Conservation (phyloP, 495 filamentous ascomycete genomes). For the Rusavskia elegans region DNA sequence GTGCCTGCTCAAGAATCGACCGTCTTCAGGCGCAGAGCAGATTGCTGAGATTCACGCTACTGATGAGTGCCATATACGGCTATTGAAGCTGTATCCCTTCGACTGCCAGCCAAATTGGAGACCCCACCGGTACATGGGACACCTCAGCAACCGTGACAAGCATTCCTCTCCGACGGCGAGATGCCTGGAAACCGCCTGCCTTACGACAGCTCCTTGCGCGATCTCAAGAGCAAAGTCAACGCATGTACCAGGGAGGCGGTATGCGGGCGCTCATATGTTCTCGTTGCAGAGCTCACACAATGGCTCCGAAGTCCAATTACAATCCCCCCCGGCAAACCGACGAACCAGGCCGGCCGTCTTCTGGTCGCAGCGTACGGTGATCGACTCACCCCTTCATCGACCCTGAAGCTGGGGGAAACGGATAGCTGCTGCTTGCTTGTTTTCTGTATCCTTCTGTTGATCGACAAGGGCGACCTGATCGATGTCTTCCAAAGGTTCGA, state of each 20-base stretch:
- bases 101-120: too few relatives aligned
- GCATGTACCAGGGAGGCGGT: constrained; percentile 1
- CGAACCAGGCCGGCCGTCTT: background rate
- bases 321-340: too few relatives aligned
- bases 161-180: background rate
- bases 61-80: too few relatives aligned
- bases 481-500: constrained; percentile 11
- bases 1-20: too few relatives aligned
- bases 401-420: background rate
- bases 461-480: constrained; percentile 15
- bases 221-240: background rate
- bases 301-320: constrained; percentile 1
- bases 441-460: constrained; percentile 19
- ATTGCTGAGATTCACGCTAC: too few relatives aligned
- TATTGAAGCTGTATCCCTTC: too few relatives aligned
- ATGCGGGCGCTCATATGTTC: constrained; percentile 3
- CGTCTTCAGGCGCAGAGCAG: too few relatives aligned
- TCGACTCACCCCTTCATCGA: background rate
- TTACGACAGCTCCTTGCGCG: background rate
- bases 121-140: too few relatives aligned
- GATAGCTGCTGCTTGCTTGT: constrained; percentile 13
- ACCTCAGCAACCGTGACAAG: too few relatives aligned
- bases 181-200: background rate
- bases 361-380: background rate
- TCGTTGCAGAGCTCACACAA: constrained; percentile 1